phyloP scores from a whole-genome alignment of 768 basidiomycete genomes.

The Amanita thiersii region DNA sequence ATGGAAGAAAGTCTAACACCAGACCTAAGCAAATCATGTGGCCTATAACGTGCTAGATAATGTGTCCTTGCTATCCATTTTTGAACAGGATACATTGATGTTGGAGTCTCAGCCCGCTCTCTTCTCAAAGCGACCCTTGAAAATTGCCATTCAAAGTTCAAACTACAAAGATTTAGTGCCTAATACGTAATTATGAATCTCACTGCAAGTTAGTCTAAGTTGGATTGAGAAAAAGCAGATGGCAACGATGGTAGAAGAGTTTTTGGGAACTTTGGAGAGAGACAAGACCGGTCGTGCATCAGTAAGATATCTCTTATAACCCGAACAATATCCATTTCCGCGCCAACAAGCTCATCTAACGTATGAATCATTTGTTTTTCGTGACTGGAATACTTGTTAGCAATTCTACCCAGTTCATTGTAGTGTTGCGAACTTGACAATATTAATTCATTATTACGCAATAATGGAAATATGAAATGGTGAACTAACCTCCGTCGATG shows the following conservation, averaged over 20 bases:
- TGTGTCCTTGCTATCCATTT: no score
- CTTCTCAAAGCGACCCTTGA: no score
- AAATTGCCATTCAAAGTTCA: no score
- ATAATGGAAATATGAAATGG: conserved; percentile 1
- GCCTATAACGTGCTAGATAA: no score
- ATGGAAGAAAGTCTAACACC: neutral
- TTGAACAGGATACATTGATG: no score
- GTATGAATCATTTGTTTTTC: conserved; percentile 29
- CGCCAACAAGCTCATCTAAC: conserved; percentile 34
- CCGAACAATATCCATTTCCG: conserved; percentile 25
- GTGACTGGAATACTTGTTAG: conserved; percentile 41
- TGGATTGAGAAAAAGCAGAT: conserved; percentile 13
- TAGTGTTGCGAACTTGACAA: conserved; percentile 38
- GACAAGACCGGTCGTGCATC: conserved; percentile 38
- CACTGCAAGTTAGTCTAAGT: no score
- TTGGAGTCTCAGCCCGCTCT: no score
- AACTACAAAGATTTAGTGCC: no score
- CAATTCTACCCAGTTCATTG: conserved; percentile 46
- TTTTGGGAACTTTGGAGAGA: conserved; percentile 43
- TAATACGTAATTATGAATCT: no score
- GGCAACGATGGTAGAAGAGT: conserved; percentile 28
- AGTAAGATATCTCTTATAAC: conserved; percentile 31
- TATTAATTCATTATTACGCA: conserved; percentile 2
- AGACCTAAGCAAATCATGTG: neutral
- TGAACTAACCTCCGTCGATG: conserved; percentile 30